phyloP scores from a whole-genome alignment of 1,284 basidiomycete species.

The Cystobasidiaceae sp. region DNA sequence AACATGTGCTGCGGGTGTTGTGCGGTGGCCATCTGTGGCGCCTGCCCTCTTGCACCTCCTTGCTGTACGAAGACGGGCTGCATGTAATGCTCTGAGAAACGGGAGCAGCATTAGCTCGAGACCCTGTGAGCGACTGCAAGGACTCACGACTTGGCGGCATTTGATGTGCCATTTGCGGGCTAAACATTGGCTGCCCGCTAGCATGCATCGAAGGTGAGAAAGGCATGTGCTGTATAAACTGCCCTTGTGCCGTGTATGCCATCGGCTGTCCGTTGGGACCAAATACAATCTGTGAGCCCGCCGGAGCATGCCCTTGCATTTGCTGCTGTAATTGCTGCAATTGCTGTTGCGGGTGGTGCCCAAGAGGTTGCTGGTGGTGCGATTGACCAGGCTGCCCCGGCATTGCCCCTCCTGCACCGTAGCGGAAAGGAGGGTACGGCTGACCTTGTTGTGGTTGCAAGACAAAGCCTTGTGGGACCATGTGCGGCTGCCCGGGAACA shows the following conservation, averaged over 20 bases:
- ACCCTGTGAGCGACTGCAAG: background rate
- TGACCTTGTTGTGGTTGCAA: conserved; percentile 15
- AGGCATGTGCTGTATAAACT: conserved; percentile 1
- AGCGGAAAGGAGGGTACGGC: conserved; percentile 1
- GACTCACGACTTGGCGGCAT: conserved; percentile 20
- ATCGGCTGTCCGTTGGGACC: conserved; percentile 20
- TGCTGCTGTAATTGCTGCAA: conserved; percentile 16
- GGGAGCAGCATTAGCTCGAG: background rate
- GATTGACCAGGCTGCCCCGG: background rate
- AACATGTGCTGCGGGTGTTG: conserved; percentile 11
- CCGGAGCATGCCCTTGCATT: background rate
- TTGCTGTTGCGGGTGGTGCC: conserved; percentile 9
- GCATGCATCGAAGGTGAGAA: conserved; percentile 21
- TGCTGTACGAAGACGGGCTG: conserved; percentile 14
- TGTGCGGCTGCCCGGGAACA: conserved; percentile 12
- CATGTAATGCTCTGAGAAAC: conserved; percentile 8
- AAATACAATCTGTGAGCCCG: background rate
- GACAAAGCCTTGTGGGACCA: conserved; percentile 23
- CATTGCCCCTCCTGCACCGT: background rate
- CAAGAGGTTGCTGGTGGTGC: background rate
- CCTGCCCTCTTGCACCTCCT: background rate
- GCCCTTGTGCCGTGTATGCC: background rate
- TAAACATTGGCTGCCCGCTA: conserved; percentile 16
- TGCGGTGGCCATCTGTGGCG: background rate
- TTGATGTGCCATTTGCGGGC: conserved; percentile 17